phyloP scores from a whole-genome alignment of 2,329 filamentous ascomycete species.

The Stachybotrys elegans region DNA sequence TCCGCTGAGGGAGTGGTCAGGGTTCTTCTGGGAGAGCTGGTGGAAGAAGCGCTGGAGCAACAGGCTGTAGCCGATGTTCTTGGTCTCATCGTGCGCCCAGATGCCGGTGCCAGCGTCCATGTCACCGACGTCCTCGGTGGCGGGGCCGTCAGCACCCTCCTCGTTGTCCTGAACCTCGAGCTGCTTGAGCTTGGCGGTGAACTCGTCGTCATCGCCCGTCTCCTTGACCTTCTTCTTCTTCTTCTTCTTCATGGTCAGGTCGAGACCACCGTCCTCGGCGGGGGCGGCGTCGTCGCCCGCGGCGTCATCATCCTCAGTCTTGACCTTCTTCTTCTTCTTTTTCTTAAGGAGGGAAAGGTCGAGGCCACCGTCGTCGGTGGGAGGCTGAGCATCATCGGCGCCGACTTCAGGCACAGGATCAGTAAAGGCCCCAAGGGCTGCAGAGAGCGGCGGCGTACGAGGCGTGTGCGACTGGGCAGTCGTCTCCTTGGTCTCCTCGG shows the following conservation, averaged over 20 bases:
- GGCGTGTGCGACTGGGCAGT: constrained; percentile 76
- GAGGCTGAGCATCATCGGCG: constrained; percentile 38
- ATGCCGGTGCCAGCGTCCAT: constrained; percentile 85
- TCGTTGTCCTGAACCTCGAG: constrained; percentile 64
- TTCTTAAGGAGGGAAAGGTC: constrained; percentile 72
- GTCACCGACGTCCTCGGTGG: constrained; percentile 61
- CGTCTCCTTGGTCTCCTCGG: constrained; percentile 72
- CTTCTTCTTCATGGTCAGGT: constrained; percentile 75
- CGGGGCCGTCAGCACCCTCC: constrained; percentile 41
- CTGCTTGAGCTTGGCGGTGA: constrained; percentile 57
- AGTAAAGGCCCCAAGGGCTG: constrained; percentile 52
- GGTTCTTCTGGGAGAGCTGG: constrained; percentile 91
- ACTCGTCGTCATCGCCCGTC: constrained; percentile 58
- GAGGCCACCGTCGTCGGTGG: constrained; percentile 46
- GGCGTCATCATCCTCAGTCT: constrained; percentile 37
- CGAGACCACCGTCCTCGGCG: constrained; percentile 45
- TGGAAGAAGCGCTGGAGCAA: constrained; percentile 91
- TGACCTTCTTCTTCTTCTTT: constrained; percentile 63
- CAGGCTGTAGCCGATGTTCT: constrained; percentile 75
- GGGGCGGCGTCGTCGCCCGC: constrained; percentile 40
- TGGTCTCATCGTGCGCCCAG: constrained; percentile 77
- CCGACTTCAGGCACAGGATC: constrained; percentile 37
- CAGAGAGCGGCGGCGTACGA: constrained; percentile 57
- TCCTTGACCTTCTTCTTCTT: constrained; percentile 59
- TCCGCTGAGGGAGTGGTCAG: constrained; percentile 84